Conservation (phyloP, 257 asterid genomes). For the Scutellaria baicalensis region DNA sequence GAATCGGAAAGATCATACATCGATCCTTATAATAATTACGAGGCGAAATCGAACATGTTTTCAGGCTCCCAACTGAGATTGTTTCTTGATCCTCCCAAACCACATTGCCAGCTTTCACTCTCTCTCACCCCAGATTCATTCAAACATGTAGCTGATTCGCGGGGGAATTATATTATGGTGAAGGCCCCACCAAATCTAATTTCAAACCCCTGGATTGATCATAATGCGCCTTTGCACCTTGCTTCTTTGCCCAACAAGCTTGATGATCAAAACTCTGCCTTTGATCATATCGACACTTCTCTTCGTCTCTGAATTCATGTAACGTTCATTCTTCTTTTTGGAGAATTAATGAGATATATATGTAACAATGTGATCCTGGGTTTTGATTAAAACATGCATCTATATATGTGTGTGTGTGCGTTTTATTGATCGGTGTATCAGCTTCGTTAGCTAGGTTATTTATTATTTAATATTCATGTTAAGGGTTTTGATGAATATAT, state of each 20-base stretch:
- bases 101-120: slow-evolving; percentile 36
- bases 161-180: not conserved
- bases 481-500: no score
- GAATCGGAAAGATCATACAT: slow-evolving; percentile 9
- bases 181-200: not conserved
- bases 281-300: slow-evolving; percentile 49
- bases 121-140: slow-evolving; percentile 35
- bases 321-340: not conserved
- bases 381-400: not conserved
- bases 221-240: slow-evolving; percentile 13
- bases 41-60: no score
- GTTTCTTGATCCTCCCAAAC: slow-evolving; percentile 9
- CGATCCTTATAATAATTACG: not conserved
- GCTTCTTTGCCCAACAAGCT: not conserved
- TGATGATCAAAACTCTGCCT: slow-evolving; percentile 7
- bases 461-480: no score
- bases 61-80: not conserved
- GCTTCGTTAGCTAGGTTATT: no score
- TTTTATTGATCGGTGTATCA: not conserved
- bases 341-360: not conserved
- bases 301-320: slow-evolving; percentile 54
- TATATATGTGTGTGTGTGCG: not conserved
- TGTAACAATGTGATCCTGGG: not conserved
- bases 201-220: slow-evolving; percentile 6
- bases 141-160: slow-evolving; percentile 4